Conservation (phyloP, 2,329 filamentous ascomycete species). For the Ophiostoma quercus region DNA sequence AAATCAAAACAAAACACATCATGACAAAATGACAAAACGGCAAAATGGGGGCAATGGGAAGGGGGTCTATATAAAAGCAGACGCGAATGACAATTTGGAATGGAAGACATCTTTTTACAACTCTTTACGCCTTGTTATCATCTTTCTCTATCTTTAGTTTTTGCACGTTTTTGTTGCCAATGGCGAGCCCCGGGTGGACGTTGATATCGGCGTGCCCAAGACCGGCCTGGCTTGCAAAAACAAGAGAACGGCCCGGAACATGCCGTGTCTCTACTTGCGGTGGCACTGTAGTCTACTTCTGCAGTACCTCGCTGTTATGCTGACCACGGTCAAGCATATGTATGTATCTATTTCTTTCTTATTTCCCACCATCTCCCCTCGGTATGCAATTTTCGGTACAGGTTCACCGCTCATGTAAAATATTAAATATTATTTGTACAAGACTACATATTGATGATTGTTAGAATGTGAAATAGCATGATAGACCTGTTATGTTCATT, state of each 20-base stretch:
- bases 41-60: neutral
- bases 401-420: constrained; percentile 6
- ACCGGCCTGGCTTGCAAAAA: neutral
- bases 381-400: constrained; percentile 23
- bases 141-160: neutral
- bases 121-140: neutral
- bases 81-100: neutral
- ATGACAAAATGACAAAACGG: constrained; percentile 14
- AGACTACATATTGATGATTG: neutral
- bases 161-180: neutral
- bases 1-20: constrained; percentile 17
- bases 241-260: neutral
- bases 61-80: constrained; percentile 13
- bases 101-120: neutral
- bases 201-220: neutral
- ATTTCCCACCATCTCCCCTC: constrained; percentile 27
- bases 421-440: constrained; percentile 13
- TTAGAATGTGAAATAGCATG: neutral
- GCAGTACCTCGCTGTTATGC: neutral
- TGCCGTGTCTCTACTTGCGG: neutral
- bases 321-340: constrained; percentile 15
- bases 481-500: neutral
- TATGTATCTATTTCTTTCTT: constrained; percentile 21
- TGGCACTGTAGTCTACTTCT: neutral
- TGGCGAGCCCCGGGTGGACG: neutral